Conservation (phyloP, 495 filamentous ascomycete genomes). For the Penicillium cosmopolitanum region DNA sequence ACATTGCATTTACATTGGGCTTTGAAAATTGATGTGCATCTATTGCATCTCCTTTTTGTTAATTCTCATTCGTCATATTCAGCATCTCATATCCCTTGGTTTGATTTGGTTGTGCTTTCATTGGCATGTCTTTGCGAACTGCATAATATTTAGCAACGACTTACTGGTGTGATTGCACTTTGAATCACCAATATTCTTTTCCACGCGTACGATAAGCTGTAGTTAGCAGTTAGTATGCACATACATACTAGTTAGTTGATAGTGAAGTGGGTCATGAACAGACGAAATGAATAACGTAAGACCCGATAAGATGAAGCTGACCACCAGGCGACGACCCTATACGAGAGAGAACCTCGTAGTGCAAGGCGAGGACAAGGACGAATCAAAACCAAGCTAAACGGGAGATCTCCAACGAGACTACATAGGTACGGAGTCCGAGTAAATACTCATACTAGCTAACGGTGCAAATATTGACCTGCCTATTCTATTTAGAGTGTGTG, state of each 20-base stretch:
- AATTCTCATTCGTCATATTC: background rate
- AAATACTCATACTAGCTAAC: background rate
- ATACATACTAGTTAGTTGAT: no score
- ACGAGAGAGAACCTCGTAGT: no score
- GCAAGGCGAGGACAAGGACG: no score
- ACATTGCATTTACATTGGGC: constrained; percentile 25
- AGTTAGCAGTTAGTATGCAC: no score
- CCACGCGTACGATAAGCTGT: no score
- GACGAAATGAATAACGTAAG: background rate
- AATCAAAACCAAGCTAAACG: no score
- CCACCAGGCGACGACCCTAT: no score
- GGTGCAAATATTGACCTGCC: background rate
- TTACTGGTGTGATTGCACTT: background rate
- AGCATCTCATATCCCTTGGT: background rate
- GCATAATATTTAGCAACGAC: background rate
- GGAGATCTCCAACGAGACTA: no score
- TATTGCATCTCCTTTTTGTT: background rate
- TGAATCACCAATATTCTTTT: background rate
- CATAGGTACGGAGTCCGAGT: no score
- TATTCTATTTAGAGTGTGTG: no score
- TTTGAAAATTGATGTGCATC: background rate
- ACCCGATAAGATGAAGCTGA: no score
- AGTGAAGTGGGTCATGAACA: no score
- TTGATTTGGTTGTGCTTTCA: background rate
- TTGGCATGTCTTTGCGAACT: background rate